Percentiles rank a stretch among this genome's conserved stretches.
These are phyloP conservation scores for Dothistroma pini DNA, from an alignment of 2,329 filamentous ascomycete species.

Conservation along the genomic window DNA sequence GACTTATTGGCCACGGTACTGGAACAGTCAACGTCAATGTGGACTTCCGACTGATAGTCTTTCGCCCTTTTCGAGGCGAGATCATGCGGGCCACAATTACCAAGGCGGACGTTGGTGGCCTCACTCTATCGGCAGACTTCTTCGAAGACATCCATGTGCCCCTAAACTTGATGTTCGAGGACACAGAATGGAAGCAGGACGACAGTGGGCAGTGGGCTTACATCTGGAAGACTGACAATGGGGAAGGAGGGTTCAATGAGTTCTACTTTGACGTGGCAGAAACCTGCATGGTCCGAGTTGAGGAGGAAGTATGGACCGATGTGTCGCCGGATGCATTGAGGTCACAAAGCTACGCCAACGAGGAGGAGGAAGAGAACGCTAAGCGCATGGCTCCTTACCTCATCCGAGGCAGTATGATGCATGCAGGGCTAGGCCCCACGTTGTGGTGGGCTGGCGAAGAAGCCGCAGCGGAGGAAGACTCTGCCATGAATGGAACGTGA, in stretches of 20 bases:
- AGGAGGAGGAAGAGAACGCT: slow-evolving; percentile 58
- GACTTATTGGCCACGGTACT: slow-evolving; percentile 86
- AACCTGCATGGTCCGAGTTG: slow-evolving; percentile 78
- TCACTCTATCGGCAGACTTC: slow-evolving; percentile 71
- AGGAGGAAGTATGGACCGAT: slow-evolving; percentile 88
- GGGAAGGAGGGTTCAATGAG: slow-evolving; percentile 46
- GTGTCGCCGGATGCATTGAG: slow-evolving; percentile 73
- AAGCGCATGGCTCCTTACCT: slow-evolving; percentile 67
- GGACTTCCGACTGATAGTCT: slow-evolving; percentile 89
- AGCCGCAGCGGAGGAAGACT: slow-evolving; percentile 14
- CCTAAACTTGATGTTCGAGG: slow-evolving; percentile 67
- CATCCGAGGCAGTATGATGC: slow-evolving; percentile 52
- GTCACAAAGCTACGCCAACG: slow-evolving; percentile 34
- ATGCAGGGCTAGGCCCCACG: slow-evolving; percentile 46
- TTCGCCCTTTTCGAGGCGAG: slow-evolving; percentile 93
- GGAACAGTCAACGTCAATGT: slow-evolving; percentile 95
- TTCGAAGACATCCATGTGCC: slow-evolving; percentile 87
- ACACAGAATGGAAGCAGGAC: slow-evolving; percentile 43
- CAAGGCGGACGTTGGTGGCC: slow-evolving; percentile 66
- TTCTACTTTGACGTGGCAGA: slow-evolving; percentile 90
- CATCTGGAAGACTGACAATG: slow-evolving; percentile 71
- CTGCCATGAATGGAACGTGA: slow-evolving; percentile 18
- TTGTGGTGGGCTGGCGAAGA: slow-evolving; percentile 44
- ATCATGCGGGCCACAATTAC: slow-evolving; percentile 83
- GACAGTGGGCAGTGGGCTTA: slow-evolving; percentile 57